Percentiles rank a stretch among this genome's conserved stretches.
phyloP scores from a whole-genome alignment of 225 moss, liverwort and hornwort genomes.

The Bryum argenteum region DNA sequence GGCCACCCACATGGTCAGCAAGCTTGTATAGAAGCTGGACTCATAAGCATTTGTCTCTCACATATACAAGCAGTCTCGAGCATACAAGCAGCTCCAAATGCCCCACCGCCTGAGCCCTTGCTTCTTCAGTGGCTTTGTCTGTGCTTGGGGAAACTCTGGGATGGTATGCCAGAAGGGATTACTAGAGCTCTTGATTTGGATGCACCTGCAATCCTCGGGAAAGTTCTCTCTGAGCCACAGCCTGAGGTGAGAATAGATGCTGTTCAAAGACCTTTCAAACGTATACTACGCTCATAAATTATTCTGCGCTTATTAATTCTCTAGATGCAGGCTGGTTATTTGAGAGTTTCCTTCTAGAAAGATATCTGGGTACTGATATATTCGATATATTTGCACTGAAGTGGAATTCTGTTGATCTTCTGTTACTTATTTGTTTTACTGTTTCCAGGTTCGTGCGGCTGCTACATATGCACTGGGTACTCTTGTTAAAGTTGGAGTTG shows the following conservation, averaged over 20 bases:
- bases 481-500: conserved; percentile 65
- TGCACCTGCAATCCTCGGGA: conserved; percentile 66
- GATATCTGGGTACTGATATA: conserved; percentile 9
- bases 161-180: conserved; percentile 76
- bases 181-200: conserved; percentile 62
- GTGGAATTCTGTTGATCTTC: background rate
- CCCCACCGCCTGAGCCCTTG: conserved; percentile 70
- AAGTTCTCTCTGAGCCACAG: conserved; percentile 78
- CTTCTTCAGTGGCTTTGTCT: conserved; percentile 95
- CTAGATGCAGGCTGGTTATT: conserved; percentile 8
- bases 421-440: conserved; percentile 19
- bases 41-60: conserved; percentile 78
- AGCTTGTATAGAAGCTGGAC: conserved; percentile 80
- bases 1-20: conserved; percentile 77
- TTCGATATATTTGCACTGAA: conserved; percentile 12
- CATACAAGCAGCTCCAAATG: conserved; percentile 53
- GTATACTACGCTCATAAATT: background rate
- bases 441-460: conserved; percentile 83
- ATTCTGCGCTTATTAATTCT: background rate
- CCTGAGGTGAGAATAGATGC: conserved; percentile 68
- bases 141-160: conserved; percentile 96
- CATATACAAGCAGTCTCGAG: conserved; percentile 70
- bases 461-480: conserved; percentile 88
- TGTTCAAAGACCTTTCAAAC: background rate
- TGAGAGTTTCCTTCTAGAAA: background rate